Evolutionary conservation across 2,329 filamentous ascomycete species (phyloP).

Genomic region (Pezicula carpinea): DNA sequence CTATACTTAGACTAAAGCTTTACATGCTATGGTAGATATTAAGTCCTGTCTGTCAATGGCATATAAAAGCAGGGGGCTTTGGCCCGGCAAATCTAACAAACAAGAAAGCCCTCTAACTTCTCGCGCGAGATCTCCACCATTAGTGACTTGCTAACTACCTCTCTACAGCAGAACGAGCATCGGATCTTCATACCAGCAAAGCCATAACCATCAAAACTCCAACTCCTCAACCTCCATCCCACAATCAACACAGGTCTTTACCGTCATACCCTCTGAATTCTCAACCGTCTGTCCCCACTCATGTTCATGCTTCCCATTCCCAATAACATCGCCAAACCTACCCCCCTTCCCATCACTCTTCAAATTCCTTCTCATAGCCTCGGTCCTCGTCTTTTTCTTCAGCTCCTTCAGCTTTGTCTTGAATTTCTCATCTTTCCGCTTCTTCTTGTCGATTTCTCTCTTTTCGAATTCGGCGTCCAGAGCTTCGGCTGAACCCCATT

Average conservation of each 20-base stretch:
- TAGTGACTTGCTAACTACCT: no score
- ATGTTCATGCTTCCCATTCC: conserved; percentile 74
- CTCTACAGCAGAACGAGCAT: no score
- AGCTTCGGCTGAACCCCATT: conserved; percentile 85
- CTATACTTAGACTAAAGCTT: no score
- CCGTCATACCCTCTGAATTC: conserved; percentile 66
- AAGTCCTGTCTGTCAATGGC: no score
- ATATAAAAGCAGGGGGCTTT: no score
- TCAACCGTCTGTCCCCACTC: conserved; percentile 74
- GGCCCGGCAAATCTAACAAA: no score
- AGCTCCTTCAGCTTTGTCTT: conserved; percentile 81
- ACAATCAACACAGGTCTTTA: conserved; percentile 75
- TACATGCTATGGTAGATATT: no score
- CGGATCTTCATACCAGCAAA: no score
- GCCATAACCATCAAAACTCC: conserved; percentile 19
- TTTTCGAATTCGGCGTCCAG: conserved; percentile 85
- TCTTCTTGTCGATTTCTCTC: conserved; percentile 74
- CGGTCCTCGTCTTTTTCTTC: conserved; percentile 89
- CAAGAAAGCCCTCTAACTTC: no score
- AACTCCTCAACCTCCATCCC: conserved; percentile 76
- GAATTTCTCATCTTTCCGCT: conserved; percentile 85
- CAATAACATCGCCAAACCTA: conserved; percentile 73
- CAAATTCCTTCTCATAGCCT: conserved; percentile 75
- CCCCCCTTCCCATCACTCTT: conserved; percentile 44
- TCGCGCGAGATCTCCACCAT: no score